Percentiles rank a stretch among this genome's conserved stretches.
These are phyloP conservation scores for Tremella yokohamensis DNA, from an alignment of 768 basidiomycete genomes.

Conservation along the genomic window DNA sequence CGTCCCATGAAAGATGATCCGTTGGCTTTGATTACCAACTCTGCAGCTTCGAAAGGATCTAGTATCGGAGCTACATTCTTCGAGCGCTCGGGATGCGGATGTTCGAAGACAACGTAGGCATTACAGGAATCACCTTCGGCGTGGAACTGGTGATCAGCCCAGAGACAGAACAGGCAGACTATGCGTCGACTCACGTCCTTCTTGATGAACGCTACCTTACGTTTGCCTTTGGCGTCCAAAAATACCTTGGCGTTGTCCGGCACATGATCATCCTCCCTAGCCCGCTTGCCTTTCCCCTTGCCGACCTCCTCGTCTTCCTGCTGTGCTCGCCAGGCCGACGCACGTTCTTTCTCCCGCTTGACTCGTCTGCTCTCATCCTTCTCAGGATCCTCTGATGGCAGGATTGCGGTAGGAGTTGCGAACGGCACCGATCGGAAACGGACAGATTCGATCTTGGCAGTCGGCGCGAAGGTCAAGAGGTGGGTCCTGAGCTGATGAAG, in stretches of 20 bases:
- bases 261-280: slow-evolving; percentile 48
- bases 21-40: slow-evolving; percentile 62
- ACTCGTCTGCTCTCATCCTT: slow-evolving; percentile 37
- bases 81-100: slow-evolving; percentile 54
- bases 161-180: background rate
- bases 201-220: slow-evolving; percentile 90
- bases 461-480: slow-evolving; percentile 66
- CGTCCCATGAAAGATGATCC: slow-evolving; percentile 71
- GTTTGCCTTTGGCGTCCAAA: slow-evolving; percentile 79
- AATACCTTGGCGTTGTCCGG: slow-evolving; percentile 57
- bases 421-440: slow-evolving; percentile 94
- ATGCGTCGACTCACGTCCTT: slow-evolving; percentile 55
- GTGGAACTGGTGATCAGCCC: slow-evolving; percentile 60
- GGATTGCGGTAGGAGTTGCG: slow-evolving; percentile 69
- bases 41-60: slow-evolving; percentile 61
- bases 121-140: slow-evolving; percentile 69
- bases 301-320: slow-evolving; percentile 38
- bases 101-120: slow-evolving; percentile 87
- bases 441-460: slow-evolving; percentile 80
- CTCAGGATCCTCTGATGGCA: slow-evolving; percentile 51
- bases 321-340: slow-evolving; percentile 48
- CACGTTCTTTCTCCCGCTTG: slow-evolving; percentile 48
- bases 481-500: slow-evolving; percentile 74
- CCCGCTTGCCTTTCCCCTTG: slow-evolving; percentile 55
- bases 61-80: slow-evolving; percentile 51